Base-by-base conservation (phyloP, 495 filamentous ascomycete genomes). In the Parachaetomium inaequale region DNA sequence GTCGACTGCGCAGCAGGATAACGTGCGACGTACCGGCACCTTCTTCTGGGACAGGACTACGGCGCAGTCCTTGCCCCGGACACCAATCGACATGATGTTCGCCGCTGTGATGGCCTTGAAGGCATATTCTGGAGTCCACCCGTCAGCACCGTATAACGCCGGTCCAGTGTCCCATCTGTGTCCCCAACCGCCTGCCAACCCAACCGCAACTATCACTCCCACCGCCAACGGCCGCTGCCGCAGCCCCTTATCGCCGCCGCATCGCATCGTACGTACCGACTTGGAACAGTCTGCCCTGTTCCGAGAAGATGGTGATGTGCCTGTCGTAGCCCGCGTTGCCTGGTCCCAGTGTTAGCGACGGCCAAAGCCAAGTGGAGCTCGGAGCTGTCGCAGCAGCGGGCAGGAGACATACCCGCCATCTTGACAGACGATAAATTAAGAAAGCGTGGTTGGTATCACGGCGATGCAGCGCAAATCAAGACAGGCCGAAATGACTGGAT, bases 261-360 rank as follows among this genome's bases (percentile, higher is more conserved):
- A 53, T 46, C 25, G 23, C 29, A 51, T 50, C 23, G 57, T 10
- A 89, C 93, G 68, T 83, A 98, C 95, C 94, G 74, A 98, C 94
- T 96, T 98, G 94, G 78, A 97, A 98, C 75, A 98, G 80, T 77
- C 94, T 85, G 71, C 94, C 94, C 75, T 96, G 91, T 76, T 98
- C 94, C 43, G 95, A 98, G 84, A 98, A 98, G 85, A 98, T 98
- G 70, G 94, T 98, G 69, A 98, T 98, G 75, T 98, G 94, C 82
- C 94, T 85, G 77, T 98, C 94, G 80, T 93, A 97, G 65, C 90
- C 92, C 73, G 93, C 92, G 82, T 90, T 95, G 80, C 91, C 93
- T 96, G 71, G 64, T 47, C 43, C 14, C 51, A 21, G 40, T 64
- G 64, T 72, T 55, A 74, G 69, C 67, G 31, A 62, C 53, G 58